Evolutionary conservation across 768 basidiomycete species (phyloP).

Genomic region (Termitomyces sp.): DNA sequence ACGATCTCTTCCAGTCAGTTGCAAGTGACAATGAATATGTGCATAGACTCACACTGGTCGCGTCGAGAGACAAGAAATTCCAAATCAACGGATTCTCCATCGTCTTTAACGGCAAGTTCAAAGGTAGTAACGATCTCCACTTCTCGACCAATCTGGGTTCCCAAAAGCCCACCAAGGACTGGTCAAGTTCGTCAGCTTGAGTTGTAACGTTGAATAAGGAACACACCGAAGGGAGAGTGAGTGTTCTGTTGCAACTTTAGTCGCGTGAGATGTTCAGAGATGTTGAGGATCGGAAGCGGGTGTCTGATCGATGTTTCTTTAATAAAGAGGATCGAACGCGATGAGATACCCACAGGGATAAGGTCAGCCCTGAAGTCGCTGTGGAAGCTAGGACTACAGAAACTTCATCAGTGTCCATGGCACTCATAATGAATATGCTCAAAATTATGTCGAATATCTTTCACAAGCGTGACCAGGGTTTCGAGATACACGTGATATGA

Average conservation of each 20-base stretch:
- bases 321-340: not conserved
- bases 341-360: constrained; percentile 56
- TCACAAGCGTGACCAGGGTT: not conserved
- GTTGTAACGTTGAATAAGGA: not conserved
- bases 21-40: not conserved
- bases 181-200: not conserved
- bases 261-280: constrained; percentile 93
- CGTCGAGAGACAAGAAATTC: constrained; percentile 77
- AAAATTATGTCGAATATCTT: not conserved
- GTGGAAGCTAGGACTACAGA: constrained; percentile 71
- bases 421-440: constrained; percentile 30
- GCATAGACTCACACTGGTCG: constrained; percentile 66
- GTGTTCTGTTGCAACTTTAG: constrained; percentile 67
- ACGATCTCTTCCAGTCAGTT: constrained; percentile 6
- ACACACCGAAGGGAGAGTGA: constrained; percentile 60
- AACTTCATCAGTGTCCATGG: constrained; percentile 77
- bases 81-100: constrained; percentile 64
- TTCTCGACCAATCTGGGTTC: constrained; percentile 90
- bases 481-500: not conserved
- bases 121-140: constrained; percentile 98
- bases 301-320: constrained; percentile 53
- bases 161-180: constrained; percentile 93
- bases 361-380: constrained; percentile 66
- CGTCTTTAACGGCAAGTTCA: constrained; percentile 69
- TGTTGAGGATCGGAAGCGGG: constrained; percentile 92